These are phyloP conservation scores for Grammothele lineata DNA, from an alignment of 768 basidiomycete genomes.

Conservation along the genomic window DNA sequence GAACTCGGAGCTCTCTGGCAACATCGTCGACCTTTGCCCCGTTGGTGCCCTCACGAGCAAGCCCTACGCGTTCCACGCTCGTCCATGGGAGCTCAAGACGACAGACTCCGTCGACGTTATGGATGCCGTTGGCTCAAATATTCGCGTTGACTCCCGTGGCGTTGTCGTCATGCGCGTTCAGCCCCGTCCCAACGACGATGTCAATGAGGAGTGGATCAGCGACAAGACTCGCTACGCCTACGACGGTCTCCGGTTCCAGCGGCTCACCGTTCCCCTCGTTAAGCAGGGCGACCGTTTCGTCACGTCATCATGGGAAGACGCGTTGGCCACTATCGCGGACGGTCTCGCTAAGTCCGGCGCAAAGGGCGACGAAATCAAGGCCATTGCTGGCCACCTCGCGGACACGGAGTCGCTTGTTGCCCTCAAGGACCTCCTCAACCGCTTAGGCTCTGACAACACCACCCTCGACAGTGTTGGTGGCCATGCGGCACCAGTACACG, in stretches of 20 bases:
- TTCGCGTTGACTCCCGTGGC: constrained; percentile 92
- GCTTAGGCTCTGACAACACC: constrained; percentile 92
- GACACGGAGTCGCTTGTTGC: constrained; percentile 93
- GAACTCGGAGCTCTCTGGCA: constrained; percentile 96
- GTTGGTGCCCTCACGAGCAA: constrained; percentile 98
- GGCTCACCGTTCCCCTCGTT: constrained; percentile 87
- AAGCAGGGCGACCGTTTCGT: constrained; percentile 93
- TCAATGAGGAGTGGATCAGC: constrained; percentile 99
- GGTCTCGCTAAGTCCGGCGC: constrained; percentile 81
- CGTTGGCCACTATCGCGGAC: constrained; percentile 69
- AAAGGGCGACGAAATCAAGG: constrained; percentile 89
- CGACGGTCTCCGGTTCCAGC: constrained; percentile 93
- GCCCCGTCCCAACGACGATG: constrained; percentile 93
- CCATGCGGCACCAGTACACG: constrained; percentile 62
- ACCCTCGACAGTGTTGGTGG: constrained; percentile 73
- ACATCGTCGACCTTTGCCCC: constrained; percentile 95
- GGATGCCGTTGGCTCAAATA: constrained; percentile 95
- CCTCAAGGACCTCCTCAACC: constrained; percentile 90
- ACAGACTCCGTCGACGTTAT: constrained; percentile 95
- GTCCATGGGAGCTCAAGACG: constrained; percentile 98
- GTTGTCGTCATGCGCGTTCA: constrained; percentile 97
- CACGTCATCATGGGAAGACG: constrained; percentile 87
- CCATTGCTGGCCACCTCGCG: constrained; percentile 86
- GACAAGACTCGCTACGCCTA: constrained; percentile 98
- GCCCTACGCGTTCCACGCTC: constrained; percentile 95